Conservation (phyloP, 108 stramenopile genomes). For the Bacterosira constricta region DNA sequence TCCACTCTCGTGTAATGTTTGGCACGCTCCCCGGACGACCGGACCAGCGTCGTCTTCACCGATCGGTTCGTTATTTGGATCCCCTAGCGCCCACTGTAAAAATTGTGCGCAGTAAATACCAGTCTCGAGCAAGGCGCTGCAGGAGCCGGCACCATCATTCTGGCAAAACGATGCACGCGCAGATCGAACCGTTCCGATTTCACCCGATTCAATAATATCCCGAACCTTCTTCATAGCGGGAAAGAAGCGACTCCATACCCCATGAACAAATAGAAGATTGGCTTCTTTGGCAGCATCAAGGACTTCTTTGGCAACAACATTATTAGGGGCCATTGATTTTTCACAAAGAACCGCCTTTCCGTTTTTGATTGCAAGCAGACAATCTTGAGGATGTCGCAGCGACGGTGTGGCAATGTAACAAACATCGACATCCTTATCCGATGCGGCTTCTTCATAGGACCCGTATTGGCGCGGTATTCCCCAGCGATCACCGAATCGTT, state of each 20-base stretch:
- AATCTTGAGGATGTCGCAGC: conserved; percentile 51
- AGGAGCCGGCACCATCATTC: conserved; percentile 54
- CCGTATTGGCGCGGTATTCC: conserved; percentile 32
- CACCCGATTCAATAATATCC: conserved; percentile 42
- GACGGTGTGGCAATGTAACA: conserved; percentile 61
- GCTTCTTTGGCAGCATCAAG: conserved; percentile 27
- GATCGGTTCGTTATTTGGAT: not conserved
- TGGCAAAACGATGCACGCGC: conserved; percentile 60
- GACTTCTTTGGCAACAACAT: conserved; percentile 24
- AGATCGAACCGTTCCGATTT: conserved; percentile 45
- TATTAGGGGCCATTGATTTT: conserved; percentile 54
- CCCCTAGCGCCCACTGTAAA: conserved; percentile 53
- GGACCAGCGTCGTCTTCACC: conserved; percentile 16
- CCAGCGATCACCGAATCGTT: conserved; percentile 40
- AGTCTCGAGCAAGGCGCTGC: conserved; percentile 52
- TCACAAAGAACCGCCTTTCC: conserved; percentile 54
- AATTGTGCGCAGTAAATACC: conserved; percentile 65
- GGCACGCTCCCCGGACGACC: conserved; percentile 43
- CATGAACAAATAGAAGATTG: conserved; percentile 47
- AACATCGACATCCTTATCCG: conserved; percentile 47
- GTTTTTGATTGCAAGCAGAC: conserved; percentile 30
- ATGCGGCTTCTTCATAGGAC: conserved; percentile 44
- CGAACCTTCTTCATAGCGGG: conserved; percentile 55
- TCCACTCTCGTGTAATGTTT: conserved; percentile 36
- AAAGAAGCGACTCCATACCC: conserved; percentile 61